These are phyloP conservation scores for Dissophora ornata DNA, from an alignment of 192 early-diverging fungal species.

Conservation along the genomic window DNA sequence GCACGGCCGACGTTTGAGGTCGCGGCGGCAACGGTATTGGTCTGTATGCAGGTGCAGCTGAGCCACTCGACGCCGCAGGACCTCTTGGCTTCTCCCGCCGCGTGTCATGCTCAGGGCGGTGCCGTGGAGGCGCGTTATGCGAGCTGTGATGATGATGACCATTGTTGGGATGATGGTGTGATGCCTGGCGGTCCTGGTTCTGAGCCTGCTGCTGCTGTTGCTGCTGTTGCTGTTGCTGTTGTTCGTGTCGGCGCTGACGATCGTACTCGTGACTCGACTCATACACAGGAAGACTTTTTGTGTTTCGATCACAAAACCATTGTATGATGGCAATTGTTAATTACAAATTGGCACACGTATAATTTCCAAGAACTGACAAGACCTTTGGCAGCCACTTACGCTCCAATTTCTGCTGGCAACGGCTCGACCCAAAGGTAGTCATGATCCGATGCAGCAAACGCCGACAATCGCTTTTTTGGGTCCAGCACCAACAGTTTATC, in stretches of 20 bases:
- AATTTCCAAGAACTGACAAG: too few species aligned
- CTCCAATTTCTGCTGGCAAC: conserved; percentile 74
- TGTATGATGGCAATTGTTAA: background rate
- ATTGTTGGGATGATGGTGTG: conserved; percentile 14
- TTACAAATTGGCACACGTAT: background rate
- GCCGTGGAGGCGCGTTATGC: conserved; percentile 5
- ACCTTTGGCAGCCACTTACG: too few species aligned
- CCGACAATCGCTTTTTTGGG: conserved; percentile 77
- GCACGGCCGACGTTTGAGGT: conserved; percentile 27
- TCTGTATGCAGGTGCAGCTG: conserved; percentile 16
- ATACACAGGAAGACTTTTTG: conserved; percentile 66
- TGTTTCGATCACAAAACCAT: background rate
- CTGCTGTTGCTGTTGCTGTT: too few species aligned
- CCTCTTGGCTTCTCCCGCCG: conserved; percentile 30
- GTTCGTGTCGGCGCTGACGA: conserved; percentile 60
- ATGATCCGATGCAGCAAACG: conserved; percentile 81
- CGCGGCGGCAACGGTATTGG: conserved; percentile 44
- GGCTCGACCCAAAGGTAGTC: conserved; percentile 83
- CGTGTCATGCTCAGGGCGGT: conserved; percentile 31
- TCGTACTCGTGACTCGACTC: conserved; percentile 86
- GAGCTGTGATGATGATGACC: conserved; percentile 20
- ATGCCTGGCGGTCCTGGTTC: conserved; percentile 36
- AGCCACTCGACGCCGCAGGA: conserved; percentile 8
- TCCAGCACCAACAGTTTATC: conserved; percentile 84
- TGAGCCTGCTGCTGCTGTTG: background rate